Base-by-base conservation (phyloP, 2,329 filamentous ascomycete genomes). In the Tricladium varicosporioides region DNA sequence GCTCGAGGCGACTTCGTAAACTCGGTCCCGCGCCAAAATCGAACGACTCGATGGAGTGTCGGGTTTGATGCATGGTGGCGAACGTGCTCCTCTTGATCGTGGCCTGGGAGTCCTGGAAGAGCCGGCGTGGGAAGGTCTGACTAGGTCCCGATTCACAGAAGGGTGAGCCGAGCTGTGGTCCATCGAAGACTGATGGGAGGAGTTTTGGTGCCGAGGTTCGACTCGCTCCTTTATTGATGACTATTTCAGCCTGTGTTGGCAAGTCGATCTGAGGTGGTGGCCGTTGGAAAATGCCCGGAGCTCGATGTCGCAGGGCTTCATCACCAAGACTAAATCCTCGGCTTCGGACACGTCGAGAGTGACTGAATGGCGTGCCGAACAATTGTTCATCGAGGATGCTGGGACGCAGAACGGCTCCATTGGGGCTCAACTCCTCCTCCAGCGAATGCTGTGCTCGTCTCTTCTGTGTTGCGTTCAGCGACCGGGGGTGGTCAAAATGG, bases 101-200 rank as follows among this genome's bases (percentile, higher is more conserved):
- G 11, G 61, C 52, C 3, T 57, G 54, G 1, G 51, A 49, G 32
- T 69, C 62, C 61, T 79, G 77, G 32, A 76, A 78, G 31, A 80
- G 69, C 43, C 84, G 78, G 57, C 80, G 82, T n/a, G 84, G 84
- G 60, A 86, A 84, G 47, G 83, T 86, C 65, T 83, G 78, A 69
- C 80, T 84, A 11, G 78, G 75, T 54, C 70, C 74, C 9, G 75
- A 68, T 33, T 75, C 75, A 7, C 76, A 73, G 60, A 87, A 86
- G 0, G 84, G 84, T 5, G 84, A 87, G 31, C 84, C 81, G 3
- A 87, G 75, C 5, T 82, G 77, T 13, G 76, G 74, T 43, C 53
- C 60, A 15, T 60, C 60, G 43, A 65, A 60, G 15, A 72, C 72
- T 2, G 69, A 69, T 1, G 69, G 66, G 5, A 75, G 71, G 16